Conservation (phyloP, 23 red algal species). For the Cyanidioschyzon merolae region DNA sequence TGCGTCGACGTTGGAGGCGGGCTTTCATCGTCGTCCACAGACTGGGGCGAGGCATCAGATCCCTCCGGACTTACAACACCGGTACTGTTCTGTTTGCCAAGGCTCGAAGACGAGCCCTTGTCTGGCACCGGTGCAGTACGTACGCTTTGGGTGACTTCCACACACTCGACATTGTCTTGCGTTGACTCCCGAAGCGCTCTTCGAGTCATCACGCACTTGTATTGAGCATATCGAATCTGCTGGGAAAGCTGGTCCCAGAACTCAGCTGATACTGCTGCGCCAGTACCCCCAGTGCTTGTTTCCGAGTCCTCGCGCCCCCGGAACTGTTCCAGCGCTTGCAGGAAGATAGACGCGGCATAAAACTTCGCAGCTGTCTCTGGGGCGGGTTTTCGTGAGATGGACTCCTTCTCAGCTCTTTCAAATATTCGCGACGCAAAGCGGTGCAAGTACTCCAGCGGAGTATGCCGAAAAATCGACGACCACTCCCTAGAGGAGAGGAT, state of each 20-base stretch:
- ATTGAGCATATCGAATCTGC: conserved; percentile 1
- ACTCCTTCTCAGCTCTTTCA: background rate
- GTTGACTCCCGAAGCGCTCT: background rate
- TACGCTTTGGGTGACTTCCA: too few species aligned
- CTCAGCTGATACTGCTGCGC: background rate
- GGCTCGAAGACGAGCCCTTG: too few species aligned
- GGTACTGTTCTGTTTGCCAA: too few species aligned
- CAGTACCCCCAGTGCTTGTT: background rate
- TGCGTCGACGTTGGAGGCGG: too few species aligned
- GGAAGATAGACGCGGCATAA: conserved; percentile 2
- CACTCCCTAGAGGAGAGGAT: background rate
- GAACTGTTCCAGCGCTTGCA: conserved; percentile 5
- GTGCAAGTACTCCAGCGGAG: background rate
- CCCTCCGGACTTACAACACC: too few species aligned
- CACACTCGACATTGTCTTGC: too few species aligned
- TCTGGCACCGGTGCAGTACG: too few species aligned
- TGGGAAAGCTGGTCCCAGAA: background rate
- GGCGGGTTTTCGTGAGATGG: background rate
- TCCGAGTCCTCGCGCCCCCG: background rate
- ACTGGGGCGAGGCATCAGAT: too few species aligned
- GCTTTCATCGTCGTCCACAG: too few species aligned
- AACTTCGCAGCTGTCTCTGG: background rate
- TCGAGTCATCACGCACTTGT: background rate
- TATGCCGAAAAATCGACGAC: background rate
- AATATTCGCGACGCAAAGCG: conserved; percentile 1